Percentiles rank a stretch among this genome's conserved stretches.
Conservation (phyloP, 768 basidiomycete species). For the Daedalea quercina region DNA sequence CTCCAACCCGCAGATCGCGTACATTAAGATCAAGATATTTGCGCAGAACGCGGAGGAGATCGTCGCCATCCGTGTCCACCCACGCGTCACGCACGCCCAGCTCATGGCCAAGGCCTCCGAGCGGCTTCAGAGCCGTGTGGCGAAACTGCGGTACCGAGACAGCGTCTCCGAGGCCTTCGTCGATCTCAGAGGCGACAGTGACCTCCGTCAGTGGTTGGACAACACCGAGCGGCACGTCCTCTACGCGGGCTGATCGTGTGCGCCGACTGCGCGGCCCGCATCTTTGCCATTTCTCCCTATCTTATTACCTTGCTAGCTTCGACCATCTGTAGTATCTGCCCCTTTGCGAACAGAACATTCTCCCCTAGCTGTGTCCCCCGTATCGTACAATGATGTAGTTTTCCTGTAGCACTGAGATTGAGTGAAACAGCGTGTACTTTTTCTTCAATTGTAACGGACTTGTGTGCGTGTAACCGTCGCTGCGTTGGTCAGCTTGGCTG, state of each 20-base stretch:
- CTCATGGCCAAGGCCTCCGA: slow-evolving; percentile 90
- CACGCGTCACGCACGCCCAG: slow-evolving; percentile 77
- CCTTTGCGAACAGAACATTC: neutral
- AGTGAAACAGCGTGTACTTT: neutral
- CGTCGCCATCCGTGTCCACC: slow-evolving; percentile 95
- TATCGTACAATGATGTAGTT: slow-evolving; percentile 1
- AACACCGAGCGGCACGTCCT: slow-evolving; percentile 77
- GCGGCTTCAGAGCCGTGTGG: slow-evolving; percentile 72
- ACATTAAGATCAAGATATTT: slow-evolving; percentile 98
- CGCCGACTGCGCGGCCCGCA: slow-evolving; percentile 2
- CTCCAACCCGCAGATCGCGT: slow-evolving; percentile 75
- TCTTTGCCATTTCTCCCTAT: slow-evolving; percentile 12
- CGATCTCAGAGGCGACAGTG: slow-evolving; percentile 54
- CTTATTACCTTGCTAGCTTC: slow-evolving; percentile 16
- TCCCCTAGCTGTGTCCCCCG: slow-evolving; percentile 4
- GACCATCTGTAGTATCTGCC: slow-evolving; percentile 5
- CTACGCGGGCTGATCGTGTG: slow-evolving; percentile 56
- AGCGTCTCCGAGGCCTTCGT: slow-evolving; percentile 63
- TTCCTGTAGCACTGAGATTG: slow-evolving; percentile 1
- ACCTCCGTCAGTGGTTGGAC: slow-evolving; percentile 69
- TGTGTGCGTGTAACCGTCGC: no score
- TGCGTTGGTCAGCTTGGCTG: no score
- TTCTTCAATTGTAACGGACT: neutral
- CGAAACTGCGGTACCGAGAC: slow-evolving; percentile 67
- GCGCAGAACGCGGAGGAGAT: slow-evolving; percentile 90